phyloP scores from a whole-genome alignment of 2,329 filamentous ascomycete species.

The Metarhizium album region DNA sequence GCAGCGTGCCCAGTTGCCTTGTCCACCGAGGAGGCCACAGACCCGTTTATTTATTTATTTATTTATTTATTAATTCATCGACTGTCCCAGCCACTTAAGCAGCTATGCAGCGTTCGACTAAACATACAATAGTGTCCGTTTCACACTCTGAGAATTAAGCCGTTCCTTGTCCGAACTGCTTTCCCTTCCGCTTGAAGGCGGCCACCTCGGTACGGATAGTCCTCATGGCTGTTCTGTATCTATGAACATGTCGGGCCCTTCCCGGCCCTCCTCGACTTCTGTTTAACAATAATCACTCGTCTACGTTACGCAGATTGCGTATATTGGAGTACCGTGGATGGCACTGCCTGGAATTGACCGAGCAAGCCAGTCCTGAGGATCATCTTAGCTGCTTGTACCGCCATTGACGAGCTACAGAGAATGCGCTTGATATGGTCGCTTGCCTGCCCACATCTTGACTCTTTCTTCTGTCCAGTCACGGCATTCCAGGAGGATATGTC shows the following conservation, averaged over 20 bases:
- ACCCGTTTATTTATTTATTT: neutral
- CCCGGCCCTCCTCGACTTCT: conserved; percentile 18
- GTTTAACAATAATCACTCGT: conserved; percentile 16
- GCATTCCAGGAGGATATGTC: too few relatives aligned
- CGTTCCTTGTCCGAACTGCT: too few relatives aligned
- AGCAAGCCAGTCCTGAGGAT: conserved; percentile 12
- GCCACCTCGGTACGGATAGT: conserved; percentile 1
- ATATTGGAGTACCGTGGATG: too few relatives aligned
- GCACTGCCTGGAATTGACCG: too few relatives aligned
- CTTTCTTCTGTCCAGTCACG: too few relatives aligned
- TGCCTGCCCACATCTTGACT: neutral
- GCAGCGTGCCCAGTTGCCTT: too few relatives aligned
- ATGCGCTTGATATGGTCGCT: conserved; percentile 17
- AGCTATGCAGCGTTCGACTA: neutral
- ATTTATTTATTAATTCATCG: neutral
- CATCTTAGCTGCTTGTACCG: conserved; percentile 23
- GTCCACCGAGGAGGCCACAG: too few relatives aligned
- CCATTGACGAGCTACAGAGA: conserved; percentile 21
- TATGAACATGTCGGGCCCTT: conserved; percentile 15
- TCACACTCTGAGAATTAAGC: neutral
- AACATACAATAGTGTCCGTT: neutral
- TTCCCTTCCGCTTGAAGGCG: too few relatives aligned
- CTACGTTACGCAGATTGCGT: too few relatives aligned
- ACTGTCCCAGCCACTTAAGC: neutral
- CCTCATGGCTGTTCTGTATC: conserved; percentile 16